Evolutionary conservation across 148 eudicot species (phyloP).

Genomic region (Chenopodium album): DNA sequence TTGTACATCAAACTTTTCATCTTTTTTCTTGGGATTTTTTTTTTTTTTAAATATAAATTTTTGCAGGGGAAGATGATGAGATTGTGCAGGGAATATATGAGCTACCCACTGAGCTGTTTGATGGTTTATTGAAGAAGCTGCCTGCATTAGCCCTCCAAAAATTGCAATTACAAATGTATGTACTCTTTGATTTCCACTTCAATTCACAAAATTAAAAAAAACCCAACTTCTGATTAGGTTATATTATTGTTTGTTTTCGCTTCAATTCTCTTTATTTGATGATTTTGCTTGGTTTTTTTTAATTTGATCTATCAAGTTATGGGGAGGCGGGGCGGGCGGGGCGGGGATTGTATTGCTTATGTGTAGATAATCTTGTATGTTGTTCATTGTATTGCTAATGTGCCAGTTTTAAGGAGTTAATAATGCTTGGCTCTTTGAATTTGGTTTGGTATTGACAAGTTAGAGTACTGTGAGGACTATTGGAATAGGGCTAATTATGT

Average conservation of each 20-base stretch:
- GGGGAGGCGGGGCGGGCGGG: neutral
- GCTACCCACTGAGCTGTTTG: slow-evolving; percentile 64
- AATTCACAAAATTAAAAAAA: neutral
- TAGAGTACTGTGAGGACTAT: no score
- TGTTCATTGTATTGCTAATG: neutral
- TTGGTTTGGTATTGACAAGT: neutral
- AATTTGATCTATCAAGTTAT: neutral
- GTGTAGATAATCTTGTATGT: neutral
- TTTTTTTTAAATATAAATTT: neutral
- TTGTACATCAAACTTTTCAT: neutral
- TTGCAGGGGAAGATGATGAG: slow-evolving; percentile 44
- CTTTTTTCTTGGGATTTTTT: neutral
- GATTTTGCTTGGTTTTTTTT: neutral
- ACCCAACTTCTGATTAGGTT: neutral
- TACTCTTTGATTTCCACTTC: neutral
- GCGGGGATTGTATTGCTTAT: no score
- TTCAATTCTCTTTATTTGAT: neutral
- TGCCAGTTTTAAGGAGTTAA: neutral
- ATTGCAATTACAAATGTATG: slow-evolving; percentile 54
- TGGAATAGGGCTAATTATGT: no score
- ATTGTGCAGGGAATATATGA: slow-evolving; percentile 43
- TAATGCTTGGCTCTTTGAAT: neutral
- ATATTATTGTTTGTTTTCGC: neutral
- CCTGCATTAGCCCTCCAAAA: slow-evolving; percentile 68
- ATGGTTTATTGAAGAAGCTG: slow-evolving; percentile 54